These are phyloP conservation scores for Eucalyptus pauciflora DNA, from an alignment of 345 rosid genomes.

Conservation along the genomic window DNA sequence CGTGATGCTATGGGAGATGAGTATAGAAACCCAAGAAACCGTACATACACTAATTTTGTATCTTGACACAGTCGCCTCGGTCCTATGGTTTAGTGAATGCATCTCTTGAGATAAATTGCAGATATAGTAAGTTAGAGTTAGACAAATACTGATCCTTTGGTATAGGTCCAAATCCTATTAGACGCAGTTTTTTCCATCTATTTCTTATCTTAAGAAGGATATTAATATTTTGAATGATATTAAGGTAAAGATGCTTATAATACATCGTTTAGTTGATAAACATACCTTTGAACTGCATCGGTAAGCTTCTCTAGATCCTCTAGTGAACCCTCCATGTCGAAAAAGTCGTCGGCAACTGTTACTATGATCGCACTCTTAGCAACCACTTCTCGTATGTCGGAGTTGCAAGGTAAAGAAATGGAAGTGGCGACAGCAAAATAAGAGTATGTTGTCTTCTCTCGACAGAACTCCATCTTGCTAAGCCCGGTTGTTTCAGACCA, in stretches of 20 bases:
- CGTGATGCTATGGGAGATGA: not conserved
- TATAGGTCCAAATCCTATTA: not conserved
- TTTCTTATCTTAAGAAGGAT: not conserved
- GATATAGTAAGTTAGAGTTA: not conserved
- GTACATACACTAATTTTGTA: not conserved
- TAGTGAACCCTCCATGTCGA: constrained; percentile 40
- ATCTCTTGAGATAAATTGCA: not conserved
- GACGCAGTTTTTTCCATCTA: not conserved
- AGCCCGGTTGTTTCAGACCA: constrained; percentile 45
- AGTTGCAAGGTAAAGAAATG: constrained; percentile 21
- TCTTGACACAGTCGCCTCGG: not conserved
- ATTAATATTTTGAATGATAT: not conserved
- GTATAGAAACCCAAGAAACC: not conserved
- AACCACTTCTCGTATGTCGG: constrained; percentile 7
- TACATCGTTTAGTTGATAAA: not conserved
- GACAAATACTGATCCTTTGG: not conserved
- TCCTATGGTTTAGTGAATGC: not conserved
- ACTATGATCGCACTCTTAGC: constrained; percentile 36
- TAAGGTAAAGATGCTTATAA: not conserved
- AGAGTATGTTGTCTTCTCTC: constrained; percentile 49
- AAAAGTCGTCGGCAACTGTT: constrained; percentile 63
- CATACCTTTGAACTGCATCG: constrained; percentile 38
- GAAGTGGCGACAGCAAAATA: constrained; percentile 38
- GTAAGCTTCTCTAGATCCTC: constrained; percentile 32
- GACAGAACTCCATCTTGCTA: constrained; percentile 41